phyloP scores from a whole-genome alignment of 768 basidiomycete species.

The Suillus plorans region DNA sequence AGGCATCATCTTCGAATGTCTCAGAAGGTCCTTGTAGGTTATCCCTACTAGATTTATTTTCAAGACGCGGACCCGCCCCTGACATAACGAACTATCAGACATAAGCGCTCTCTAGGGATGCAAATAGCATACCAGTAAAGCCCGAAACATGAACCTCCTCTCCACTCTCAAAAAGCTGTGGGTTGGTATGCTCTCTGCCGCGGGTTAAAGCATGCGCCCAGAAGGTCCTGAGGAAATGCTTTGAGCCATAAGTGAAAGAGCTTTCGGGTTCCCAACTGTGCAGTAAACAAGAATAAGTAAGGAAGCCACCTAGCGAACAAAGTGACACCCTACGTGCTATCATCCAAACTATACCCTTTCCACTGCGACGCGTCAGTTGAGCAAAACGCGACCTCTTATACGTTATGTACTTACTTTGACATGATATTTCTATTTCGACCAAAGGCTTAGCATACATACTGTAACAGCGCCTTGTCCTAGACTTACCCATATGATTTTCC shows the following conservation, averaged over 20 bases:
- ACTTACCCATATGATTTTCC: slow-evolving; percentile 52
- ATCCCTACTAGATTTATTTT: slow-evolving; percentile 17
- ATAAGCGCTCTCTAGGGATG: neutral
- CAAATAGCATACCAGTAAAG: slow-evolving; percentile 50
- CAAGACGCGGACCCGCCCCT: slow-evolving; percentile 20
- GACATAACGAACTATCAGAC: neutral
- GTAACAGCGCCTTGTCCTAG: neutral
- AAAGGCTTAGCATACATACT: neutral
- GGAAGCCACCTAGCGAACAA: neutral
- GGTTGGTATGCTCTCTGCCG: slow-evolving; percentile 47
- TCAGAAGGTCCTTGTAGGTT: slow-evolving; percentile 9
- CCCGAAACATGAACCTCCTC: slow-evolving; percentile 57
- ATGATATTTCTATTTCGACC: slow-evolving; percentile 45
- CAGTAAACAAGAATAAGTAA: slow-evolving; percentile 12
- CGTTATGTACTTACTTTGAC: slow-evolving; percentile 48
- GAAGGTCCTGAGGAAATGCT: slow-evolving; percentile 45
- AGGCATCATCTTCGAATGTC: slow-evolving; percentile 8
- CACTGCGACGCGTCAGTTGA: slow-evolving; percentile 40
- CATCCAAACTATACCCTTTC: slow-evolving; percentile 55
- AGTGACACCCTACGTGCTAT: slow-evolving; percentile 53
- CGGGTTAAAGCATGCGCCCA: slow-evolving; percentile 35
- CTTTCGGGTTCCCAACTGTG: slow-evolving; percentile 66
- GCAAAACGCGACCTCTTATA: neutral
- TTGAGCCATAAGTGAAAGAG: slow-evolving; percentile 56
- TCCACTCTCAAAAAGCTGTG: slow-evolving; percentile 49